These are phyloP conservation scores for Fagopyrum tataricum DNA, from an alignment of 148 eudicot species.

Conservation along the genomic window DNA sequence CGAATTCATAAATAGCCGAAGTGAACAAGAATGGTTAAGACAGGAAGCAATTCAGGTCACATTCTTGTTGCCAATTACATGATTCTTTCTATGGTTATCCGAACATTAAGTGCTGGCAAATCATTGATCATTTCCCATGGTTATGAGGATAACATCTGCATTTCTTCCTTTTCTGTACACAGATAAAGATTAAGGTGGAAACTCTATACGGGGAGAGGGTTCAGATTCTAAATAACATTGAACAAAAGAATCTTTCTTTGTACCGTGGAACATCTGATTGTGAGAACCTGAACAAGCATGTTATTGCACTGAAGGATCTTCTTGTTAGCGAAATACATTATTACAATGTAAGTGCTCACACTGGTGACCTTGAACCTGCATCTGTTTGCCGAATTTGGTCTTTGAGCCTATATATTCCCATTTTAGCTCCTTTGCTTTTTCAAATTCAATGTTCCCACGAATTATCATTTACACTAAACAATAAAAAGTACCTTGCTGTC, in stretches of 20 bases:
- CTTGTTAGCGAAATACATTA: conserved; percentile 50
- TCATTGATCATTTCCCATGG: not conserved
- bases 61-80: not conserved
- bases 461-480: no score
- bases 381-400: not conserved
- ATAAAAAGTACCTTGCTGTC: no score
- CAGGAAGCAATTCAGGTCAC: conserved; percentile 77
- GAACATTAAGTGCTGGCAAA: not conserved
- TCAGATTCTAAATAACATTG: conserved; percentile 43
- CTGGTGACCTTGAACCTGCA: not conserved
- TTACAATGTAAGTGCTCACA: conserved; percentile 46
- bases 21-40: conserved; percentile 57
- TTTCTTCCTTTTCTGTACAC: conserved; percentile 22
- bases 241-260: conserved; percentile 43
- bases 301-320: conserved; percentile 53
- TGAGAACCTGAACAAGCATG: conserved; percentile 32
- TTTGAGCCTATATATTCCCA: no score
- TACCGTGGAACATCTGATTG: conserved; percentile 31
- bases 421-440: no score
- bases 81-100: not conserved
- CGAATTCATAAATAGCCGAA: conserved; percentile 41
- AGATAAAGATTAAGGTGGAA: conserved; percentile 62
- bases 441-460: no score
- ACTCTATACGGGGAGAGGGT: conserved; percentile 51
- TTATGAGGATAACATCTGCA: not conserved